phyloP scores from a whole-genome alignment of 768 basidiomycete species.

The Clitopilus passeckerianus region DNA sequence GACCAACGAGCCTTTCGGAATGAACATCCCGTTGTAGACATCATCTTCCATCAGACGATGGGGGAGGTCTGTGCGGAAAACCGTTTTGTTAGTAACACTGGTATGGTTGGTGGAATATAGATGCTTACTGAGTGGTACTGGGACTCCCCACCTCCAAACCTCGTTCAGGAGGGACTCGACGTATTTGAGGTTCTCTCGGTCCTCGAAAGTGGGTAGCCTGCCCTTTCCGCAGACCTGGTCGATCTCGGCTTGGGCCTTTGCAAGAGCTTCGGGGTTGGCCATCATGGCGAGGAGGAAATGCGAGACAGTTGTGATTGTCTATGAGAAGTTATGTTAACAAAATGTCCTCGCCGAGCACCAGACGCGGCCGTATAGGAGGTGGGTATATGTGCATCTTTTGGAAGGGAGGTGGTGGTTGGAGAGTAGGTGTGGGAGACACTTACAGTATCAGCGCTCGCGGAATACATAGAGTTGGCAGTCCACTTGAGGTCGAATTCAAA shows the following conservation, averaged over 20 bases:
- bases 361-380: too few relatives aligned
- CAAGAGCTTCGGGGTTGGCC: slow-evolving; percentile 49
- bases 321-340: neutral
- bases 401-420: neutral
- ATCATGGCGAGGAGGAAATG: slow-evolving; percentile 71
- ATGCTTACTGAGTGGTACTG: slow-evolving; percentile 52
- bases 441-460: slow-evolving; percentile 62
- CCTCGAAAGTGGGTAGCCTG: slow-evolving; percentile 56
- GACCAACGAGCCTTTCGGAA: slow-evolving; percentile 62
- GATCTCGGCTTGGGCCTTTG: slow-evolving; percentile 60
- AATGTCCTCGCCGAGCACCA: too few relatives aligned
- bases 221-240: slow-evolving; percentile 52
- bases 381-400: neutral
- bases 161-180: slow-evolving; percentile 55
- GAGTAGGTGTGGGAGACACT: slow-evolving; percentile 5
- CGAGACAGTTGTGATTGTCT: slow-evolving; percentile 52
- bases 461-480: slow-evolving; percentile 84
- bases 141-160: slow-evolving; percentile 47
- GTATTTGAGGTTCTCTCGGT: slow-evolving; percentile 53
- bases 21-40: slow-evolving; percentile 48
- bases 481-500: slow-evolving; percentile 71
- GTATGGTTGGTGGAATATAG: too few relatives aligned
- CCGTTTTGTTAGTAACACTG: too few relatives aligned
- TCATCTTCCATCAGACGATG: slow-evolving; percentile 66
- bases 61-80: slow-evolving; percentile 55